These are phyloP conservation scores for Canariomyces notabilis DNA, from an alignment of 2,329 filamentous ascomycete genomes.

Conservation along the genomic window DNA sequence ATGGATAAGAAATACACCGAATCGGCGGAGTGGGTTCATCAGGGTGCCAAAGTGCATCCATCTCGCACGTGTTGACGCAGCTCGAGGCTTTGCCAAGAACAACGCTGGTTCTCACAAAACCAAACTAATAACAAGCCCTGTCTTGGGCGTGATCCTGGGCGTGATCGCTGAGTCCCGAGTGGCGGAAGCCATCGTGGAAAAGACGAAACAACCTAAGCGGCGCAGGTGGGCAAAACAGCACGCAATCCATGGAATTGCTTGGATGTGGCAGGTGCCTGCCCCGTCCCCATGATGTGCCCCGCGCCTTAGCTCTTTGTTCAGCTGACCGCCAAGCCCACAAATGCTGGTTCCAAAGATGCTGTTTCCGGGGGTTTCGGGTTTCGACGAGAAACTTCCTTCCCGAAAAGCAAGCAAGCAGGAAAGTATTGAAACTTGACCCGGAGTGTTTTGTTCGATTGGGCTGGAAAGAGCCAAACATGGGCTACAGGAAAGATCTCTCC, in stretches of 20 bases:
- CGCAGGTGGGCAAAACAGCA: constrained; percentile 1
- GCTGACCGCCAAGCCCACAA: constrained; percentile 8
- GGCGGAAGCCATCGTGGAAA: constrained; percentile 6
- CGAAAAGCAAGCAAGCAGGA: too few relatives aligned
- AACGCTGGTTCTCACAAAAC: not conserved
- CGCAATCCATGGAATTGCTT: too few relatives aligned
- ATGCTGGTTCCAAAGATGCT: constrained; percentile 1
- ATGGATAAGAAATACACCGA: not conserved
- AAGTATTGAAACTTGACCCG: too few relatives aligned
- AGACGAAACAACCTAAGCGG: not conserved
- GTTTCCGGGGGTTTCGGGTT: not conserved
- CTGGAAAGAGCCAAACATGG: too few relatives aligned
- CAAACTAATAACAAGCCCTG: not conserved
- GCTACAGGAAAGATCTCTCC: too few relatives aligned
- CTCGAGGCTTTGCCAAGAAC: not conserved
- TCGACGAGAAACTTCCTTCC: not conserved
- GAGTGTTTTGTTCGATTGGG: too few relatives aligned
- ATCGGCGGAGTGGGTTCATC: too few relatives aligned
- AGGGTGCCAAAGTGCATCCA: too few relatives aligned
- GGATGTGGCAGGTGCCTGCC: constrained; percentile 2
- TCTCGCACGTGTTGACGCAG: not conserved
- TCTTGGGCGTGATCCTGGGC: not conserved
- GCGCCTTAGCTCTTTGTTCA: constrained; percentile 9
- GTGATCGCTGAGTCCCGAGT: not conserved
- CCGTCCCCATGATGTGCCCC: not conserved